A percentile compares a stretch with the other conserved stretches of the same genome.
Evolutionary conservation across 495 filamentous ascomycete species (phyloP).

Genomic region (Venustampulla echinocandica): DNA sequence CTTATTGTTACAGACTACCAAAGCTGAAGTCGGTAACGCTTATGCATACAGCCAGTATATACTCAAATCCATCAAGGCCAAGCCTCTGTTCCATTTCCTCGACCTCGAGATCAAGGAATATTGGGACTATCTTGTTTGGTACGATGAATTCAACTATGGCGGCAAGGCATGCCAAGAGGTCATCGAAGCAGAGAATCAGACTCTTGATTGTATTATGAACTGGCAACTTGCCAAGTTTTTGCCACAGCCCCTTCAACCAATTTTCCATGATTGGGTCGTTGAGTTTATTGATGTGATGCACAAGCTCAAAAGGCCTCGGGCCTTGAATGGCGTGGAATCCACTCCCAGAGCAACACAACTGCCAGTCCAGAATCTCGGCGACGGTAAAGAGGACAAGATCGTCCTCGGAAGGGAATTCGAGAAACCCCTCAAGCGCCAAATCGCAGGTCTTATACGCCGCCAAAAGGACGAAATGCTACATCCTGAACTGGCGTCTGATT

Average conservation of each 20-base stretch:
- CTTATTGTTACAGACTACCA: slow-evolving; percentile 89
- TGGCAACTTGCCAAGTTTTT: slow-evolving; percentile 94
- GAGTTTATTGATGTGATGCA: slow-evolving; percentile 97
- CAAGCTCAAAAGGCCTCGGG: slow-evolving; percentile 58
- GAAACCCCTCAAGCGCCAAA: slow-evolving; percentile 83
- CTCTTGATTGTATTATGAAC: slow-evolving; percentile 92
- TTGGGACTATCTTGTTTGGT: slow-evolving; percentile 99
- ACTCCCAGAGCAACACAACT: slow-evolving; percentile 78
- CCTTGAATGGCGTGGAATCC: slow-evolving; percentile 34
- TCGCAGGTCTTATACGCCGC: slow-evolving; percentile 64
- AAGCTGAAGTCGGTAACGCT: slow-evolving; percentile 93
- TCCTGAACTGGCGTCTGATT: slow-evolving; percentile 77
- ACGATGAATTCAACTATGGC: slow-evolving; percentile 97
- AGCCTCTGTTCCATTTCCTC: slow-evolving; percentile 93
- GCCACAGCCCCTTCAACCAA: slow-evolving; percentile 66
- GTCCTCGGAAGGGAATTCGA: slow-evolving; percentile 71
- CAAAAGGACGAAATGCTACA: slow-evolving; percentile 88
- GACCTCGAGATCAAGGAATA: slow-evolving; percentile 98
- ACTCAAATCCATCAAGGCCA: slow-evolving; percentile 87
- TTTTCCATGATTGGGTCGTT: slow-evolving; percentile 87
- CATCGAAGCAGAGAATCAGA: slow-evolving; percentile 69
- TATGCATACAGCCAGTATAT: slow-evolving; percentile 97
- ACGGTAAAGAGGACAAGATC: slow-evolving; percentile 47
- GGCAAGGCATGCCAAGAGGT: slow-evolving; percentile 85
- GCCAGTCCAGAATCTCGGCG: slow-evolving; percentile 50